These are phyloP conservation scores for Epichloe glyceriae DNA, from an alignment of 2,329 filamentous ascomycete species.

Conservation along the genomic window DNA sequence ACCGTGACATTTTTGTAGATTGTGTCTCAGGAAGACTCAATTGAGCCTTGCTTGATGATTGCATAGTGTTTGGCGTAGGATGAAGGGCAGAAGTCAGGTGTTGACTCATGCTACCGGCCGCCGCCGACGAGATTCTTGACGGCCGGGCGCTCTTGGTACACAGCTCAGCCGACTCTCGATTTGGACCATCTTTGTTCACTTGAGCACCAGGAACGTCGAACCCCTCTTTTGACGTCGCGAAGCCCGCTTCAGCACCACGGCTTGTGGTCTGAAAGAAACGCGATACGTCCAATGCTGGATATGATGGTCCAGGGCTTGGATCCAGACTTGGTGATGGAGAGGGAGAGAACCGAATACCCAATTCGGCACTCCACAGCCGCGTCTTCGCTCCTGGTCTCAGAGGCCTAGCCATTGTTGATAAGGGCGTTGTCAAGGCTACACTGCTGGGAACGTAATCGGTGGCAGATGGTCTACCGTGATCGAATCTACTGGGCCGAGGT, in stretches of 20 bases:
- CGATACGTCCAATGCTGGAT: slow-evolving; percentile 14
- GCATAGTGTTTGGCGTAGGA: neutral
- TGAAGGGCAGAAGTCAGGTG: neutral
- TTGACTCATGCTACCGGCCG: neutral
- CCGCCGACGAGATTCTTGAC: neutral
- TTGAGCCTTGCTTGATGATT: neutral
- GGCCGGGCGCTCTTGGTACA: neutral
- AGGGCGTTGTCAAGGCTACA: neutral
- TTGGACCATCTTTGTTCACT: neutral
- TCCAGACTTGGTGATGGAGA: slow-evolving; percentile 8
- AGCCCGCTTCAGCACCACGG: neutral
- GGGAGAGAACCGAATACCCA: slow-evolving; percentile 18
- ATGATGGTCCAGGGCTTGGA: slow-evolving; percentile 8
- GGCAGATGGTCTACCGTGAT: neutral
- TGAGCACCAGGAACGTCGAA: neutral
- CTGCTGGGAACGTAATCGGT: neutral
- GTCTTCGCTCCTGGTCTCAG: slow-evolving; percentile 7
- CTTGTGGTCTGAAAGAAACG: slow-evolving; percentile 14
- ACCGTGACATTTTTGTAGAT: neutral
- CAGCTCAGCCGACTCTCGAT: neutral
- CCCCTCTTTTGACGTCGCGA: neutral
- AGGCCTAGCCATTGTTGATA: slow-evolving; percentile 5
- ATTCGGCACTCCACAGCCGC: slow-evolving; percentile 17
- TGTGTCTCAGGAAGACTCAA: neutral
- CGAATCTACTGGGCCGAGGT: neutral